Base-by-base conservation (phyloP, 2,329 filamentous ascomycete genomes). In the Trichoderma sp. region DNA sequence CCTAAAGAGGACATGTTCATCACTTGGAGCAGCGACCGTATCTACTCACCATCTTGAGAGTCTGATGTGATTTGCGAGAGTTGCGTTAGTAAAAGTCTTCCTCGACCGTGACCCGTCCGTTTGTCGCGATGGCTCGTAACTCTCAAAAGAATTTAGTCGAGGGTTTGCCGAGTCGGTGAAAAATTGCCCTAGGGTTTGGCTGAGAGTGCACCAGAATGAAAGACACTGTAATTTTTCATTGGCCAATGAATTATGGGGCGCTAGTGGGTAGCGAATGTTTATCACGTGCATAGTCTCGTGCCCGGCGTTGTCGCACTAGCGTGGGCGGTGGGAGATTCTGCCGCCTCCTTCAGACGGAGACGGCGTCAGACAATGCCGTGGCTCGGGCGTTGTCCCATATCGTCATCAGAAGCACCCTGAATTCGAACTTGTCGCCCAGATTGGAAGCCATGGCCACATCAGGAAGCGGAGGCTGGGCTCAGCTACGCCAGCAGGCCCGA, bases 401-500 rank as follows among this genome's bases (percentile, higher is more conserved):
- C 70, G 63, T 69, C 70, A 69, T 70, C 58, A 64, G 20, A 61
- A 36, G 26, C 59, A 70, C 62, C 32, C 66, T 34, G 13, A 64
- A 65, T 30, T 30, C 17, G 30, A 20, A 67, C 20, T 43, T 34
- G 58, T 23, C 26, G 58, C 32, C 36, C 13, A 12, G 17, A 70
- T 34, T 36, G 32, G 63, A 53, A 58, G 78, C 65, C 74, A 90
- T 90, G 88, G 83, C 87, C 74, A 79, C 85, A 72, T 83, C 85
- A 59, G 84, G 88, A 74, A 89, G 83, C 74, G 86, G 88, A 74
- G 91, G 94, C 84, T 99, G 96, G 96, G 91, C 94, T 78, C 94
- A 98, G 84, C 88, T 98, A 76, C 93, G 96, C 77, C 94, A 98
- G 81, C 95, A 98, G 83, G 93, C 94, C 73, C 88, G 96, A 77